Evolutionary conservation across 1,139 yeast species (phyloP).

Genomic region (Candida glucosophila): DNA sequence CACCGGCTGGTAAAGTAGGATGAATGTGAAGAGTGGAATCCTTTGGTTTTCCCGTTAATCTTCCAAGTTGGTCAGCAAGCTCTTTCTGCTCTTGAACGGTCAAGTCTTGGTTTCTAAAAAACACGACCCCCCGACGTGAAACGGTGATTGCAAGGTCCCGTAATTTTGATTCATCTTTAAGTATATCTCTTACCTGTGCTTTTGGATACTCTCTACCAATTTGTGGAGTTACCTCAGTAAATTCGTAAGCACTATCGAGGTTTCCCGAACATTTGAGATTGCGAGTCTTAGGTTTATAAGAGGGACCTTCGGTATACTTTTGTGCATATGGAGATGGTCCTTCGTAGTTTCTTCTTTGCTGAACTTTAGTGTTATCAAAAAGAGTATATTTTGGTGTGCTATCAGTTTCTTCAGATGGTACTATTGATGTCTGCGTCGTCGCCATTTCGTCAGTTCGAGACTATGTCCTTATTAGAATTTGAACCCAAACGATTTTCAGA

Average conservation of each 20-base stretch:
- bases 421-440: too few relatives aligned
- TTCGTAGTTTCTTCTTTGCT: neutral
- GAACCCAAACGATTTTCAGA: too few relatives aligned
- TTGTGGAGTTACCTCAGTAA: slow-evolving; percentile 3
- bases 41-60: slow-evolving; percentile 2
- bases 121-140: slow-evolving; percentile 3
- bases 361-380: too few relatives aligned
- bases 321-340: slow-evolving; percentile 5
- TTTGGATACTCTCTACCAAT: slow-evolving; percentile 3
- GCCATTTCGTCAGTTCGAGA: too few relatives aligned
- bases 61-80: slow-evolving; percentile 3
- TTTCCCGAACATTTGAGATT: slow-evolving; percentile 3
- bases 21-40: slow-evolving; percentile 4
- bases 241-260: slow-evolving; percentile 3
- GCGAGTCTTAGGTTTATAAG: slow-evolving; percentile 2
- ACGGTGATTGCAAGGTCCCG: slow-evolving; percentile 2
- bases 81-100: slow-evolving; percentile 2
- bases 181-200: slow-evolving; percentile 3
- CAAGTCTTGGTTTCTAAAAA: slow-evolving; percentile 4
- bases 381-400: too few relatives aligned
- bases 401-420: too few relatives aligned
- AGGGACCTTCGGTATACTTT: slow-evolving; percentile 3
- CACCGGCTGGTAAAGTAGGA: slow-evolving; percentile 5
- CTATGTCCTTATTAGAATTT: too few relatives aligned
- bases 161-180: slow-evolving; percentile 2